Evolutionary conservation across 2,329 filamentous ascomycete species (phyloP).

Genomic region (Fusarium staphyleae): DNA sequence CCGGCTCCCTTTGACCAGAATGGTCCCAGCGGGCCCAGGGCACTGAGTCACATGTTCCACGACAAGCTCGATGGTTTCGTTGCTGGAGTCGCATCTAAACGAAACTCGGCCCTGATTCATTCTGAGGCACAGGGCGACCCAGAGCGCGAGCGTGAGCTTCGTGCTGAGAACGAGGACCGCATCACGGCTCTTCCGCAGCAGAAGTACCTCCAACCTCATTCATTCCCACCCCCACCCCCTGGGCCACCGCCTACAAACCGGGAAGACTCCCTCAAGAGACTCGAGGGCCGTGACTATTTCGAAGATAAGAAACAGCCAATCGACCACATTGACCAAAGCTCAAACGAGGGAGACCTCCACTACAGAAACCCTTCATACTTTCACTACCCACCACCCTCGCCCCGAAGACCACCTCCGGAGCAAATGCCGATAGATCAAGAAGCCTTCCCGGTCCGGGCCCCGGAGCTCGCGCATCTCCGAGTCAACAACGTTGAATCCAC

Average conservation of each 20-base stretch:
- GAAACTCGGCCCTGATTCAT: slow-evolving; percentile 82
- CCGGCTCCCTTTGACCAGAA: slow-evolving; percentile 53
- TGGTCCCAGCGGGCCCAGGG: slow-evolving; percentile 51
- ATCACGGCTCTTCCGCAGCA: slow-evolving; percentile 81
- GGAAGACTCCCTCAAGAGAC: slow-evolving; percentile 57
- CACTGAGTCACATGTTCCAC: slow-evolving; percentile 78
- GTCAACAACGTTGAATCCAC: slow-evolving; percentile 47
- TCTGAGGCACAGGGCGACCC: slow-evolving; percentile 81
- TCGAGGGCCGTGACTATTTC: slow-evolving; percentile 58
- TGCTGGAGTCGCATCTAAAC: slow-evolving; percentile 83
- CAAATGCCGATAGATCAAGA: slow-evolving; percentile 32
- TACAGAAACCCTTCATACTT: slow-evolving; percentile 67
- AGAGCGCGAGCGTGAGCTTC: slow-evolving; percentile 80
- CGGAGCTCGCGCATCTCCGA: slow-evolving; percentile 66
- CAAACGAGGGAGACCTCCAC: slow-evolving; percentile 57
- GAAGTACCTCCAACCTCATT: slow-evolving; percentile 66
- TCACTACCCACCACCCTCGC: slow-evolving; percentile 61
- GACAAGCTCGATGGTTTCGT: slow-evolving; percentile 89
- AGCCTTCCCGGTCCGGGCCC: slow-evolving; percentile 50
- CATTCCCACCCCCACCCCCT: slow-evolving; percentile 42
- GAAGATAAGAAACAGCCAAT: slow-evolving; percentile 50
- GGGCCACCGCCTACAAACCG: slow-evolving; percentile 44
- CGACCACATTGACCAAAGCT: slow-evolving; percentile 30
- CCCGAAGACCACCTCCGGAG: slow-evolving; percentile 45
- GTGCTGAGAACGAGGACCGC: slow-evolving; percentile 82